phyloP scores from a whole-genome alignment of 2,329 filamentous ascomycete species.

The Alternaria solani region DNA sequence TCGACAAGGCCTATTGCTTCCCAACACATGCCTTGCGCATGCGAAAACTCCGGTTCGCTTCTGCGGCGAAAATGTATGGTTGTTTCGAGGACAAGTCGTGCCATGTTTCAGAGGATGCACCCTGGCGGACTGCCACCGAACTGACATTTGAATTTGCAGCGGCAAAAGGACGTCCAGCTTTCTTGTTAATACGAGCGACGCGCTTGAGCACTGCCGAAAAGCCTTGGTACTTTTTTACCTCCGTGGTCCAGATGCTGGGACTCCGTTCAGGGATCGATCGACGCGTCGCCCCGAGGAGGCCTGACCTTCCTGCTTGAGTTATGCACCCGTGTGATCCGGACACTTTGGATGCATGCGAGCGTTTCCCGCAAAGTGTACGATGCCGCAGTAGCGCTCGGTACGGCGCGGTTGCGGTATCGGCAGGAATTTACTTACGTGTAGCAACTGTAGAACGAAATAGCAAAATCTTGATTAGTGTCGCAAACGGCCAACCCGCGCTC shows the following conservation, averaged over 20 bases:
- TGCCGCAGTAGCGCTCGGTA: not conserved
- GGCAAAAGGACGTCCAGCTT: not conserved
- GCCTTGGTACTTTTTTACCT: conserved; percentile 4
- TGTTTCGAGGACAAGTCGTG: conserved; percentile 10
- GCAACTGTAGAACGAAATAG: not conserved
- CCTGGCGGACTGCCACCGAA: not conserved
- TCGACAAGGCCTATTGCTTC: conserved; percentile 16
- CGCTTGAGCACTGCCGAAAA: conserved; percentile 5
- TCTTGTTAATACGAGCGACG: conserved; percentile 7
- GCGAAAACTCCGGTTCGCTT: conserved; percentile 7
- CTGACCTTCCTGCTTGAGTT: conserved; percentile 5
- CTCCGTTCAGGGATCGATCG: conserved; percentile 4
- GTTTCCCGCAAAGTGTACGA: not conserved
- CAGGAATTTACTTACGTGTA: not conserved
- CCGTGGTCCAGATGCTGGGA: conserved; percentile 1
- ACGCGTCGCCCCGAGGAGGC: not conserved
- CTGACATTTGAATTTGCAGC: not conserved
- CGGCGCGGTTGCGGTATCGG: not conserved
- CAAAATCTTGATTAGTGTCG: not conserved
- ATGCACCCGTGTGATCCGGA: not conserved
- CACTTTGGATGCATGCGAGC: conserved; percentile 1
- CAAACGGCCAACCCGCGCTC: not conserved
- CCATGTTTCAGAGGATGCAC: conserved; percentile 10
- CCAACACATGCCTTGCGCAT: conserved; percentile 18
- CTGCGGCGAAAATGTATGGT: conserved; percentile 1